These are phyloP conservation scores for Backusella tarrabulga DNA, from an alignment of 192 early-diverging fungal species.

Conservation along the genomic window DNA sequence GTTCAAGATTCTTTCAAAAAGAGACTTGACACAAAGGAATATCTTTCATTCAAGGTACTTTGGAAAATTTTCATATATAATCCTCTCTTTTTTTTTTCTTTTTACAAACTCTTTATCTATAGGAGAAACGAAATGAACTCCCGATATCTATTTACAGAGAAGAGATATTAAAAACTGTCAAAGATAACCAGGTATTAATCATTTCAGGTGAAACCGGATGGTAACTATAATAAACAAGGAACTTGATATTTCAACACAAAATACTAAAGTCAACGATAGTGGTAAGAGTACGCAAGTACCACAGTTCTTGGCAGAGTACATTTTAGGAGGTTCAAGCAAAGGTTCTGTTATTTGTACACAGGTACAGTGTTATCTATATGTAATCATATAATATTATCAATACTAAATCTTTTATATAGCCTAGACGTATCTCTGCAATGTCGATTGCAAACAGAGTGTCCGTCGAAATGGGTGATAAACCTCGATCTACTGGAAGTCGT, in stretches of 20 bases:
- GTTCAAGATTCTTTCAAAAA: constrained; percentile 6
- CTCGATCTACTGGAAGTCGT: constrained; percentile 45
- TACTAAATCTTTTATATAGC: constrained; percentile 39
- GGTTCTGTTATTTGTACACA: constrained; percentile 62
- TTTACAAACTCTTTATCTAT: neutral
- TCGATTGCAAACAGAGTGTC: constrained; percentile 79
- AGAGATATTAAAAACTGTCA: constrained; percentile 49
- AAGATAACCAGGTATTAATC: constrained; percentile 60
- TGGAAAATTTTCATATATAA: neutral
- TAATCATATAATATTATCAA: neutral
- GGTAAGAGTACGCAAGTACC: constrained; percentile 82
- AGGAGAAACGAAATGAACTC: constrained; percentile 52
- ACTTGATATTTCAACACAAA: neutral
- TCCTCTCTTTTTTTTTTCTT: neutral
- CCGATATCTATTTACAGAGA: constrained; percentile 62
- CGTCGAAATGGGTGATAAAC: constrained; percentile 65
- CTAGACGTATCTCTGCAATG: constrained; percentile 77
- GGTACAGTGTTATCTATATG: constrained; percentile 31
- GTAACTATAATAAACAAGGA: constrained; percentile 39
- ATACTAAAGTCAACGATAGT: constrained; percentile 11
- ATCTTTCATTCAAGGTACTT: constrained; percentile 12
- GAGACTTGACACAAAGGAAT: constrained; percentile 7
- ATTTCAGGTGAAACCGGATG: constrained; percentile 81
- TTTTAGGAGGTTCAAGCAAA: constrained; percentile 38
- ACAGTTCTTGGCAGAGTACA: constrained; percentile 68